Conservation (phyloP, 164 flowering plant species). For the Magnolia officinalis region DNA sequence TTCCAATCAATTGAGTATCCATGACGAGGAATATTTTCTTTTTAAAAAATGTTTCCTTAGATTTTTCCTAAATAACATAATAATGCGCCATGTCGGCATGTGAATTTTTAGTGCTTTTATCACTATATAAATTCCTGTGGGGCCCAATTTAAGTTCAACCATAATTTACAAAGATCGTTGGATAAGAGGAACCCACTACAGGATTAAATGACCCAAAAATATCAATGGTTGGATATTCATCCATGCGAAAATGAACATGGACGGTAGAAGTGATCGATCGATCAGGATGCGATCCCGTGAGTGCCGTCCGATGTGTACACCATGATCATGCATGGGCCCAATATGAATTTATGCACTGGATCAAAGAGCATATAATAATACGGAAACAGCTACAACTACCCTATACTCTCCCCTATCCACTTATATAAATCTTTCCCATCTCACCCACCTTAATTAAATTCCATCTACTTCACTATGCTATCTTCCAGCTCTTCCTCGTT, state of each 20-base stretch:
- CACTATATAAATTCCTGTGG: neutral
- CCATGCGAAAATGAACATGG: too few relatives aligned
- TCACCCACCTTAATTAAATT: too few relatives aligned
- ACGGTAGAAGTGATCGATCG: too few relatives aligned
- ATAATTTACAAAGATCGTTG: too few relatives aligned
- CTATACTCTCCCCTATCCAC: neutral
- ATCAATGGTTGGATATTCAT: too few relatives aligned
- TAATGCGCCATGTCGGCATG: neutral
- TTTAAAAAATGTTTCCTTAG: neutral
- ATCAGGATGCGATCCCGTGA: neutral
- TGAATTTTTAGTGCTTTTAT: neutral
- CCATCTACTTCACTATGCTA: neutral
- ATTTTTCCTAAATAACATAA: neutral
- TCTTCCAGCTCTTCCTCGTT: neutral
- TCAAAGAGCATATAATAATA: neutral
- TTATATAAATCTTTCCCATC: neutral
- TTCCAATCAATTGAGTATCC: neutral
- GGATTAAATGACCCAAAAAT: neutral
- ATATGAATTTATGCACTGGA: neutral
- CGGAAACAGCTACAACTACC: neutral
- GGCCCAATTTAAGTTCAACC: neutral
- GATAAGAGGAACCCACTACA: too few relatives aligned
- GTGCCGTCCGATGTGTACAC: too few relatives aligned
- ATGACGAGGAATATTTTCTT: too few relatives aligned
- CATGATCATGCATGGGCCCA: too few relatives aligned